Conservation (phyloP, 2,329 filamentous ascomycete species). For the Xylaria multiplex region DNA sequence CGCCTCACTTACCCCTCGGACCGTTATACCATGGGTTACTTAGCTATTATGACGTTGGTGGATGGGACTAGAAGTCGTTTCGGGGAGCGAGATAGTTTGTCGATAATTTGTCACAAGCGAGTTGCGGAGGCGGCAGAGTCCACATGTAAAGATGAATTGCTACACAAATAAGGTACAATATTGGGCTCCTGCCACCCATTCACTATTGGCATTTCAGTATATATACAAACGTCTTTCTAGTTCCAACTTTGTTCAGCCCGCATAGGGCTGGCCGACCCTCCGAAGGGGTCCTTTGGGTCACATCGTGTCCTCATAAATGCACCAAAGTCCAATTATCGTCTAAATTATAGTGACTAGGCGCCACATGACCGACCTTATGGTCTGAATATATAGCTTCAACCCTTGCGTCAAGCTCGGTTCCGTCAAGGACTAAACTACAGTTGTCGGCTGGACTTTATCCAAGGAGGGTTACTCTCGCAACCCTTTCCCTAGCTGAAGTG, state of each 20-base stretch:
- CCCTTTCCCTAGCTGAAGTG: conserved; percentile 19
- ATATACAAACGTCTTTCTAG: neutral
- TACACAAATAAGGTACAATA: neutral
- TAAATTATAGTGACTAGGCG: conserved; percentile 10
- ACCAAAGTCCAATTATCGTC: conserved; percentile 21
- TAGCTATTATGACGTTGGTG: conserved; percentile 3
- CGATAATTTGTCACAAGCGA: conserved; percentile 17
- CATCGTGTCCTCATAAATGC: conserved; percentile 26
- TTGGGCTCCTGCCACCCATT: neutral
- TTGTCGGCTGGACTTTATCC: conserved; percentile 9
- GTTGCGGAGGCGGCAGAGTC: conserved; percentile 14
- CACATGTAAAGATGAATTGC: neutral
- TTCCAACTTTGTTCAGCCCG: conserved; percentile 13
- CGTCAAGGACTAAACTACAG: conserved; percentile 9
- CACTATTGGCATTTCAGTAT: neutral
- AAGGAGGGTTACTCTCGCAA: conserved; percentile 30
- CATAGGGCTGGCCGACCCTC: conserved; percentile 30
- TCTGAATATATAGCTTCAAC: conserved; percentile 19
- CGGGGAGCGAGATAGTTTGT: conserved; percentile 31
- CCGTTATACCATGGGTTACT: conserved; percentile 6
- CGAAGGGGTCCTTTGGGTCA: conserved; percentile 25
- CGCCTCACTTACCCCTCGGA: neutral
- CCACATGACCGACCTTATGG: conserved; percentile 22
- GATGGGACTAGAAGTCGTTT: conserved; percentile 13
- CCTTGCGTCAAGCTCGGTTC: conserved; percentile 16